Conservation (phyloP, 176 grass and related monocot species). For the Bolboschoenus planiculmis region DNA sequence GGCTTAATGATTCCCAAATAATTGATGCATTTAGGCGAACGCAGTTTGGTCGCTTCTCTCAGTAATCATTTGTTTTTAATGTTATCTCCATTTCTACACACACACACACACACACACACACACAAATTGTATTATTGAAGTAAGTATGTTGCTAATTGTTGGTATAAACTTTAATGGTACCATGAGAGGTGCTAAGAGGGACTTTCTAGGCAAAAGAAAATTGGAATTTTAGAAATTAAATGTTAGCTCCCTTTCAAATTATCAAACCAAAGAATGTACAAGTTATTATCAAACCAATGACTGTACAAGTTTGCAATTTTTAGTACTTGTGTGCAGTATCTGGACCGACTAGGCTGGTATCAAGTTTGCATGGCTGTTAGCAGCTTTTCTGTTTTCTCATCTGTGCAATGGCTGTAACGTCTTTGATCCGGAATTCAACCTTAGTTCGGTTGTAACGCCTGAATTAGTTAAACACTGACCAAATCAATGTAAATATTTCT, state of each 20-base stretch:
- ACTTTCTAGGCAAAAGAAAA: background rate
- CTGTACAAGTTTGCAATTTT: background rate
- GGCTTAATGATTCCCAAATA: conserved; percentile 79
- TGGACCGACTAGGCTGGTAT: background rate
- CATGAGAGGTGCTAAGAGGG: background rate
- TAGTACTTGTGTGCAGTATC: background rate
- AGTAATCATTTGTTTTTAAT: conserved; percentile 86
- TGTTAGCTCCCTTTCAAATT: background rate
- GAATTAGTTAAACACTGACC: background rate
- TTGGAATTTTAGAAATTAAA: background rate
- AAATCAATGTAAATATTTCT: background rate
- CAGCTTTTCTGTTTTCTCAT: background rate
- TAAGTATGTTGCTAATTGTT: background rate
- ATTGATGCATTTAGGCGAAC: conserved; percentile 63
- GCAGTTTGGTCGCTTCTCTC: conserved; percentile 48
- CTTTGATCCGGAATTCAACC: background rate
- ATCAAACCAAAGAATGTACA: too few relatives aligned
- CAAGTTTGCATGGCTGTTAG: background rate
- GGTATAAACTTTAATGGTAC: background rate
- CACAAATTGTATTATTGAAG: background rate
- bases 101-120: too few relatives aligned
- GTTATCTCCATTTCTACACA: conserved; percentile 19
- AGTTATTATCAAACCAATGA: background rate
- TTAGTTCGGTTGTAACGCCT: background rate
- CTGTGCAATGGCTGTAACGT: background rate